Evolutionary conservation across 176 grass and related monocot genomes (phyloP), one percentile per base, ranked within the genome.

Genomic region (Secale cereale): DNA sequence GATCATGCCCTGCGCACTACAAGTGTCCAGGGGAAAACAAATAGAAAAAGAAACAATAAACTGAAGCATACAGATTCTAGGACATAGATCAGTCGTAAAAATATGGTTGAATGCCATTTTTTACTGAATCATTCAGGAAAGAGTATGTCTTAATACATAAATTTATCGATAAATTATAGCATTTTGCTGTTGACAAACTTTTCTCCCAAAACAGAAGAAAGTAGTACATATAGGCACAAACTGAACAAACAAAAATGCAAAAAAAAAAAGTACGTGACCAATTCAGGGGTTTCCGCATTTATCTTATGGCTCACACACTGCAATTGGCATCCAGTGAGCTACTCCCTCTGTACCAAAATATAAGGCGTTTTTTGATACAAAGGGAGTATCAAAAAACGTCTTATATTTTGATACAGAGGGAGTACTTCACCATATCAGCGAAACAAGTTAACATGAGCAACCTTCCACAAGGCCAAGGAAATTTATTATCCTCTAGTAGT

Each of bases 121-220:
- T 80, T 62, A 63, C 48, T 50, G 7, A 77, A 62, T 13, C 22
- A 61, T 69, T 88, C 15, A 77, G 32, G 33, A 71, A 78, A 78
- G 54, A 82, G 13, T 59, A 54, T 7, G 16, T 64, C 61, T 63
- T 30, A 77, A 29, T 85, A 40, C 23, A 40, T 8, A 84, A 74
- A 78, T 14, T 62, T 43, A 76, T 39, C 68, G 63, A 4, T 29
- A 70, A 77, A 81, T 36, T 81, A 31, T 43, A 81, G 7, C n/a
- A 89, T 17, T 70, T 68, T 63, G 68, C 13, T 82, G 71, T 71
- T 70, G 70, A 70, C 17, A 33, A 78, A 37, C 7, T 52, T 70
- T 86, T 85, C 36, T 52, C 37, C 37, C 17, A 69, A 52, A 81
- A 78, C 23, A 85, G 9, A 85, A 68, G 26, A 14, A 80, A 77